phyloP scores from a whole-genome alignment of 2,329 filamentous ascomycete species.

The Apiospora phragmitis region DNA sequence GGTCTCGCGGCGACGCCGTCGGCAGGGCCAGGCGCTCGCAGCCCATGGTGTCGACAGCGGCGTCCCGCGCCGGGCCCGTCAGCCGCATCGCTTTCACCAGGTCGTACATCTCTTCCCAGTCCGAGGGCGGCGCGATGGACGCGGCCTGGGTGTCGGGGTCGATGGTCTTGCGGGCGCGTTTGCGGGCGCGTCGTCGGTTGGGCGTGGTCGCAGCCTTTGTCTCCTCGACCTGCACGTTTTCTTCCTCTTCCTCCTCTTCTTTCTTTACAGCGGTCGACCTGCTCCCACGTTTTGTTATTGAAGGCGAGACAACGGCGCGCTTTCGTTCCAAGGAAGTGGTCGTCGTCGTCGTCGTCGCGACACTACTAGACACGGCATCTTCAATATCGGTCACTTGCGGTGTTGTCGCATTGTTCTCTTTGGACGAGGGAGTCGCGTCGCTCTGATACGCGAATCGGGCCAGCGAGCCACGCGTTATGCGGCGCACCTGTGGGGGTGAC shows the following conservation, averaged over 20 bases:
- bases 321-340: slow-evolving; percentile 27
- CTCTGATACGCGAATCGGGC: slow-evolving; percentile 31
- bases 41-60: slow-evolving; percentile 96
- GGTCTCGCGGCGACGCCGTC: slow-evolving; percentile 51
- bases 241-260: slow-evolving; percentile 16
- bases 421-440: slow-evolving; percentile 14
- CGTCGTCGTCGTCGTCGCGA: slow-evolving; percentile 11
- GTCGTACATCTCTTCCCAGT: slow-evolving; percentile 76
- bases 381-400: slow-evolving; percentile 28
- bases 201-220: slow-evolving; percentile 7
- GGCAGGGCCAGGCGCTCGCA: slow-evolving; percentile 73
- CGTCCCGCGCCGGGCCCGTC: slow-evolving; percentile 61
- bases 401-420: slow-evolving; percentile 16
- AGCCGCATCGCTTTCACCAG: slow-evolving; percentile 75
- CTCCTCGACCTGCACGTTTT: slow-evolving; percentile 17
- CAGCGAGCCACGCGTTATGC: slow-evolving; percentile 32
- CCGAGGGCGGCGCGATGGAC: slow-evolving; percentile 25
- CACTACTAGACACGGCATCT: slow-evolving; percentile 25
- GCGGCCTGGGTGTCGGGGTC: slow-evolving; percentile 22
- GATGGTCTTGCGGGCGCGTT: slow-evolving; percentile 27
- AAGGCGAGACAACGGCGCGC: slow-evolving; percentile 17
- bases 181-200: slow-evolving; percentile 21
- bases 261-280: background rate
- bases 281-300: background rate
- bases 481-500: slow-evolving; percentile 28